phyloP scores from a whole-genome alignment of 306 rosid species.

The Quercus agrifolia region DNA sequence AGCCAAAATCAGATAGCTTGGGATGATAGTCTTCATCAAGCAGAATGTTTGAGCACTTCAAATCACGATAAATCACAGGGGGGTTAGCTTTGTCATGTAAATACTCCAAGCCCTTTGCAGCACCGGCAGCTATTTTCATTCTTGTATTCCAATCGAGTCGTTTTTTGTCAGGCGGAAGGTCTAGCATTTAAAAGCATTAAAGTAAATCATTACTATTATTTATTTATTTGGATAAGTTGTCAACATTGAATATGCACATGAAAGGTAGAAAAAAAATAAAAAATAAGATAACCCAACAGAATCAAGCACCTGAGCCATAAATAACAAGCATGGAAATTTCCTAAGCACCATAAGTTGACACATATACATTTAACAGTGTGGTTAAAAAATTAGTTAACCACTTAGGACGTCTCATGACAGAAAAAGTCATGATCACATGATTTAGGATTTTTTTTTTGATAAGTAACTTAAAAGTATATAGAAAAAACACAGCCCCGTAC shows the following conservation, averaged over 20 bases:
- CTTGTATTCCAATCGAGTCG: conserved; percentile 53
- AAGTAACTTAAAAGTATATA: too few relatives aligned
- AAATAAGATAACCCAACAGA: not conserved
- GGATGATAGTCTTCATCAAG: conserved; percentile 47
- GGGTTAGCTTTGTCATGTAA: conserved; percentile 57
- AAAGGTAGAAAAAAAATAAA: not conserved
- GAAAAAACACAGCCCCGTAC: too few relatives aligned
- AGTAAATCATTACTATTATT: not conserved
- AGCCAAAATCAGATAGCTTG: conserved; percentile 57
- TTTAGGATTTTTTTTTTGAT: not conserved
- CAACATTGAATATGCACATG: not conserved
- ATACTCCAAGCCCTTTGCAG: conserved; percentile 61
- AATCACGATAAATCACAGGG: conserved; percentile 57
- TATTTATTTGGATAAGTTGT: not conserved
- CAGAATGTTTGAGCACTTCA: conserved; percentile 55
- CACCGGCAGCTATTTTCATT: conserved; percentile 58
- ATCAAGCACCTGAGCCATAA: not conserved
- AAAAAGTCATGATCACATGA: not conserved
- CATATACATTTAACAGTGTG: too few relatives aligned
- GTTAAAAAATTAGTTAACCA: not conserved
- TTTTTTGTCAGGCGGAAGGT: conserved; percentile 45
- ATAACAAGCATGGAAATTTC: not conserved
- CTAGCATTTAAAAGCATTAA: conserved; percentile 28
- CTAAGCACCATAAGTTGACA: too few relatives aligned
- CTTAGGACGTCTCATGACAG: not conserved